A percentile compares a stretch with the other conserved stretches of the same genome.
These are phyloP conservation scores for Fusarium sp. DNA, from an alignment of 2,329 filamentous ascomycete species.

Conservation along the genomic window DNA sequence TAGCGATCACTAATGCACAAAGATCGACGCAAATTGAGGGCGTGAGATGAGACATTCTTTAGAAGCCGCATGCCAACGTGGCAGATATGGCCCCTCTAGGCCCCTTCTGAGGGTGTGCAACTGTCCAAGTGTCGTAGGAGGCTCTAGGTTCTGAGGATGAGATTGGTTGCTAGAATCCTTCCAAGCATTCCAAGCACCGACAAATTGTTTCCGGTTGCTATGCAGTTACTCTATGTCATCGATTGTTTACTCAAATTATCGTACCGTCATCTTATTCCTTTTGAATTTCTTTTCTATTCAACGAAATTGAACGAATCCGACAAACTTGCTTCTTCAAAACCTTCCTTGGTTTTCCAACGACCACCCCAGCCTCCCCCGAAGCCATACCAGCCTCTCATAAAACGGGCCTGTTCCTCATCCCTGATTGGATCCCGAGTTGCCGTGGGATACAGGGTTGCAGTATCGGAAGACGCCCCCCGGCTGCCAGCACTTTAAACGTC, in stretches of 20 bases:
- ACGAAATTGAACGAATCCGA: neutral
- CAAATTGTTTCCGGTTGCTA: slow-evolving; percentile 26
- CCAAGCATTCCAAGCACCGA: slow-evolving; percentile 17
- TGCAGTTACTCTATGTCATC: slow-evolving; percentile 4
- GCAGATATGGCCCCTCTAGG: slow-evolving; percentile 7
- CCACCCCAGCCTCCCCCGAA: slow-evolving; percentile 5
- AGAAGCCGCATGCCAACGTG: slow-evolving; percentile 29
- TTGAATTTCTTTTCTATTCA: neutral
- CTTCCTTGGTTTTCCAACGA: slow-evolving; percentile 2
- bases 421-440: slow-evolving; percentile 28
- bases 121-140: slow-evolving; percentile 16
- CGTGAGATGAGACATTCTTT: slow-evolving; percentile 27
- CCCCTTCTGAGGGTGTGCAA: neutral
- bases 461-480: slow-evolving; percentile 16
- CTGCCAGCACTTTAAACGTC: slow-evolving; percentile 36
- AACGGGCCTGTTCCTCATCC: neutral
- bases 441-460: slow-evolving; percentile 29
- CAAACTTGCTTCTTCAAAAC: slow-evolving; percentile 1
- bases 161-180: slow-evolving; percentile 18
- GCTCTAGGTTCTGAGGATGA: slow-evolving; percentile 6
- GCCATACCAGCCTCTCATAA: slow-evolving; percentile 19
- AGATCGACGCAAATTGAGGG: slow-evolving; percentile 26
- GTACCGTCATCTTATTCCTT: neutral
- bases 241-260: slow-evolving; percentile 13
- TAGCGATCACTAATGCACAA: slow-evolving; percentile 21